phyloP scores from a whole-genome alignment of 78 protist genomes.

The Ministeria vibrans region DNA sequence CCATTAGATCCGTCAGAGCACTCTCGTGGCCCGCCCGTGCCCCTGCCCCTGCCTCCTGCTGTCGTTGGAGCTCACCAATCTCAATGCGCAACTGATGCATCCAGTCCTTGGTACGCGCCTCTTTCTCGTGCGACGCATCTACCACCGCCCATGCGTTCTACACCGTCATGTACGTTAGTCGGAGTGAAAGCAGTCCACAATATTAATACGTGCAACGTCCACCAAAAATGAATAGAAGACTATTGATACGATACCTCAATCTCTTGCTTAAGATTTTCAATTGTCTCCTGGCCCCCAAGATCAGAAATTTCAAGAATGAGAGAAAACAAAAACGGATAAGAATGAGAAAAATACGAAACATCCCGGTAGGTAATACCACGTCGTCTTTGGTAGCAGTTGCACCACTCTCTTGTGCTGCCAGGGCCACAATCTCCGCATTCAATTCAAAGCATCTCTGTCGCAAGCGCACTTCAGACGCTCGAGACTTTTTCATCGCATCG shows the following conservation, averaged over 20 bases:
- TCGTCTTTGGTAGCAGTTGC: background rate
- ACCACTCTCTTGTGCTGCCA: background rate
- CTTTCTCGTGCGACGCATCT: slow-evolving; percentile 6
- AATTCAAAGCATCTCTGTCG: slow-evolving; percentile 54
- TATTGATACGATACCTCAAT: background rate
- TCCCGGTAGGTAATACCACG: background rate
- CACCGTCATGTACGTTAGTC: too few species aligned
- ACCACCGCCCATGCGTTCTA: background rate
- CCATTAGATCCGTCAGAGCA: background rate
- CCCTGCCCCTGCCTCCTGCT: background rate
- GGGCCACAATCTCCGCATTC: slow-evolving; percentile 50
- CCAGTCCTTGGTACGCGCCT: background rate
- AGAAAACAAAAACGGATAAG: background rate
- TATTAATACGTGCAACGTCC: too few species aligned
- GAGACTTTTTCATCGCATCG: slow-evolving; percentile 65
- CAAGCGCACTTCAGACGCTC: slow-evolving; percentile 72
- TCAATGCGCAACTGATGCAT: background rate
- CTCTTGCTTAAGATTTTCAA: too few species aligned
- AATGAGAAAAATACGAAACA: background rate
- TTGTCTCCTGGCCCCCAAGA: background rate
- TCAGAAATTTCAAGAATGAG: background rate
- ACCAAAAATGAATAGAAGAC: background rate
- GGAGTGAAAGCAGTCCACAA: too few species aligned
- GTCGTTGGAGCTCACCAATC: background rate
- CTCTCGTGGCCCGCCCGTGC: background rate